Conservation (phyloP, 2,329 filamentous ascomycete genomes). For the Cadophora luteo-olivacea region DNA sequence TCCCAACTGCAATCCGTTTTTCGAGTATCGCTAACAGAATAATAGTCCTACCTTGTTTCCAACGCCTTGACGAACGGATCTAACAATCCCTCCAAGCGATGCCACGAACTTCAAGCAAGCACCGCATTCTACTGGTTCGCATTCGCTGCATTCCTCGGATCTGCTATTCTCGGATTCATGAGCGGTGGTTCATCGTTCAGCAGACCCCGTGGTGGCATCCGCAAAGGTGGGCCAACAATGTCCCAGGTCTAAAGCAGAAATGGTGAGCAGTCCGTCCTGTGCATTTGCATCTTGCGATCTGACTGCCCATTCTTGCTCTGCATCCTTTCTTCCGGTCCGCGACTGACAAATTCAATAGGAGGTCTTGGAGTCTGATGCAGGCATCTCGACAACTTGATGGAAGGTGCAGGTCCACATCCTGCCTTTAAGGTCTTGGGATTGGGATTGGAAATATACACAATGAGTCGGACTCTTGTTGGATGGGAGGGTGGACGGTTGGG, state of each 20-base stretch:
- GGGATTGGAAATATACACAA: conserved; percentile 23
- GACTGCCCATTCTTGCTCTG: conserved; percentile 28
- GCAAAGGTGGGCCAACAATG: conserved; percentile 56
- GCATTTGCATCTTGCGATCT: conserved; percentile 21
- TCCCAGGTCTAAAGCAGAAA: conserved; percentile 56
- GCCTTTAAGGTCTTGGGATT: conserved; percentile 23
- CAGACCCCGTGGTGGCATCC: conserved; percentile 44
- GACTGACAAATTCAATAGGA: conserved; percentile 10
- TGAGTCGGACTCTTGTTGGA: conserved; percentile 10
- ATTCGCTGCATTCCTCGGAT: conserved; percentile 65
- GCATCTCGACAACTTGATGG: conserved; percentile 30
- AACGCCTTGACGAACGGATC: conserved; percentile 68
- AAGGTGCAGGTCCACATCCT: conserved; percentile 31
- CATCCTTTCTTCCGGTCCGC: not conserved
- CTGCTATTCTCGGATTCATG: conserved; percentile 54
- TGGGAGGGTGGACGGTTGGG: not conserved
- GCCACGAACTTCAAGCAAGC: conserved; percentile 76
- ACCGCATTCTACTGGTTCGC: conserved; percentile 83
- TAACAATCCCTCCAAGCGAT: conserved; percentile 64
- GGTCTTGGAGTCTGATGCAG: conserved; percentile 34
- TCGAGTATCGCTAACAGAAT: not conserved
- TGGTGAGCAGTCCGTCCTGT: conserved; percentile 33
- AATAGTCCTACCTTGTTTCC: conserved; percentile 48
- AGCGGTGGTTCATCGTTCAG: conserved; percentile 23
- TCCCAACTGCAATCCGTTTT: too few species aligned